phyloP scores from a whole-genome alignment of 768 basidiomycete species.

The Mycena venus region DNA sequence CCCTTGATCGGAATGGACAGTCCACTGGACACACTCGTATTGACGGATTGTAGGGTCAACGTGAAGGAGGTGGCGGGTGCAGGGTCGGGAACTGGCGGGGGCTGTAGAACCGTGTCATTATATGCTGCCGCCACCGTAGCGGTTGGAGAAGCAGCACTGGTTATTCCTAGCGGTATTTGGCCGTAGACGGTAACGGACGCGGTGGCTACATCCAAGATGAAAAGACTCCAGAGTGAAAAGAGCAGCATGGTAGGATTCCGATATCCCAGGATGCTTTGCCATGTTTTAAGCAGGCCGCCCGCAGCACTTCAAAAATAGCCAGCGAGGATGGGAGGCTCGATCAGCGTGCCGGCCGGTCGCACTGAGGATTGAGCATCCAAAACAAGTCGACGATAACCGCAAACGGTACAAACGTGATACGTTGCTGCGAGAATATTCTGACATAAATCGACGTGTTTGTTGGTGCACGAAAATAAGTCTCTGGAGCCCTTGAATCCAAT shows the following conservation, averaged over 20 bases:
- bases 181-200: conserved; percentile 46
- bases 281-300: conserved; percentile 11
- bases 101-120: conserved; percentile 42
- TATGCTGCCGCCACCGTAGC: conserved; percentile 46
- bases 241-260: conserved; percentile 5
- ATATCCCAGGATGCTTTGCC: not conserved
- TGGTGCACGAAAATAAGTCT: too few species aligned
- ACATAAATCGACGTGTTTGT: too few species aligned
- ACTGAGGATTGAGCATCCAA: not conserved
- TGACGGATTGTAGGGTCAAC: conserved; percentile 33
- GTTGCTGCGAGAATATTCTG: too few species aligned
- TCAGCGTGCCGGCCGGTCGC: conserved; percentile 3
- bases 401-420: too few species aligned
- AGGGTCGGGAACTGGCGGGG: conserved; percentile 42
- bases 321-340: not conserved
- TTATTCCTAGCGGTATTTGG: conserved; percentile 41
- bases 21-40: conserved; percentile 26
- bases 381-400: too few species aligned
- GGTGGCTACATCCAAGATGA: conserved; percentile 8
- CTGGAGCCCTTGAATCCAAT: too few species aligned
- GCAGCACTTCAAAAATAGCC: conserved; percentile 24
- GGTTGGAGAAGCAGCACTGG: conserved; percentile 34
- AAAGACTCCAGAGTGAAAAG: conserved; percentile 9
- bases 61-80: conserved; percentile 37
- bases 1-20: conserved; percentile 51